phyloP scores from a whole-genome alignment of 108 stramenopile species.

The Nitzschia sp. region DNA sequence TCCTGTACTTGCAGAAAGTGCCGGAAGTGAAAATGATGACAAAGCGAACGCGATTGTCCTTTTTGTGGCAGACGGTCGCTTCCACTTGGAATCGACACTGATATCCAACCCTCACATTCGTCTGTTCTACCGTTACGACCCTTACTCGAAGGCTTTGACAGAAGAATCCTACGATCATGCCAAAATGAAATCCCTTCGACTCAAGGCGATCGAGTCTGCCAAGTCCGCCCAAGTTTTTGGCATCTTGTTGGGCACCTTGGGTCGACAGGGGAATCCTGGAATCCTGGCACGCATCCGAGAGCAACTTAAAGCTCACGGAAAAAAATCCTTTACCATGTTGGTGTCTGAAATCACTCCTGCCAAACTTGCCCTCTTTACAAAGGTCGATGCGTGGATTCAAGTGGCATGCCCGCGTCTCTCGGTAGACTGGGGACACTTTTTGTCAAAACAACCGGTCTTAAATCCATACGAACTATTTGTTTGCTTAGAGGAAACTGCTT shows the following conservation, averaged over 20 bases:
- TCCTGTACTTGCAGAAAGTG: slow-evolving; percentile 56
- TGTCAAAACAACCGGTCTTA: slow-evolving; percentile 75
- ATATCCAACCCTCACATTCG: slow-evolving; percentile 91
- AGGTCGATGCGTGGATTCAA: slow-evolving; percentile 95
- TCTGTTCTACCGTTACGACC: slow-evolving; percentile 92
- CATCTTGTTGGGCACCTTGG: slow-evolving; percentile 95
- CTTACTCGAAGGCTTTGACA: slow-evolving; percentile 92
- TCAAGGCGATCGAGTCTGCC: slow-evolving; percentile 57
- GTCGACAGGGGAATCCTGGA: slow-evolving; percentile 97
- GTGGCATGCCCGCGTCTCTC: slow-evolving; percentile 97
- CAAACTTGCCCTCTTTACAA: slow-evolving; percentile 77
- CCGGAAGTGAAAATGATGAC: slow-evolving; percentile 6
- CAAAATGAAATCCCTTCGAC: slow-evolving; percentile 82
- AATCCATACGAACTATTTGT: slow-evolving; percentile 94
- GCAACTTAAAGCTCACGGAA: slow-evolving; percentile 53
- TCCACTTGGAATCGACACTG: slow-evolving; percentile 98
- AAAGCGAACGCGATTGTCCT: slow-evolving; percentile 59
- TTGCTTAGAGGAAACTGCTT: slow-evolving; percentile 68
- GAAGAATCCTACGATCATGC: slow-evolving; percentile 89
- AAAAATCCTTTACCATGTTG: slow-evolving; percentile 75
- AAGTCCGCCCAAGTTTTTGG: slow-evolving; percentile 63
- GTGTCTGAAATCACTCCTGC: slow-evolving; percentile 90
- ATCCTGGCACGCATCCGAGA: slow-evolving; percentile 76
- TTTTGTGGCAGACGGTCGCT: slow-evolving; percentile 98
- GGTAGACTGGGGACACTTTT: slow-evolving; percentile 96